These are phyloP conservation scores for Meyerozyma sp. DNA, from an alignment of 1,139 yeast species.

Conservation along the genomic window DNA sequence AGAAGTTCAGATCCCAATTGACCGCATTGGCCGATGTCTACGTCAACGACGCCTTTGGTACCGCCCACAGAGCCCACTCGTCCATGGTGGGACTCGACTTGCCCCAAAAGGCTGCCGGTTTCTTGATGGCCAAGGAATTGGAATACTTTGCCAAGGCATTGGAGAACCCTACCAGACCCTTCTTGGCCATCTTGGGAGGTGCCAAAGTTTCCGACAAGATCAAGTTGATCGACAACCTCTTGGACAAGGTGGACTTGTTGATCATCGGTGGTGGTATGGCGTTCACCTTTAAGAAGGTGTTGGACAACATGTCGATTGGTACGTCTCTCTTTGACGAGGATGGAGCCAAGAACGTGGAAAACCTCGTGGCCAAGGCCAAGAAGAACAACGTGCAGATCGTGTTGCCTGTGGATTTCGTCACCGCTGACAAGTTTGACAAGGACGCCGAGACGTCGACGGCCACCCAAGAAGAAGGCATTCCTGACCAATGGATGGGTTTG, in stretches of 20 bases:
- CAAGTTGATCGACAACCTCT: slow-evolving; percentile 92
- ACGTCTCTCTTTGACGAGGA: slow-evolving; percentile 84
- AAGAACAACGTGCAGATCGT: slow-evolving; percentile 86
- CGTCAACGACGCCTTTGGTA: slow-evolving; percentile 96
- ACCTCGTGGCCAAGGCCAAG: slow-evolving; percentile 90
- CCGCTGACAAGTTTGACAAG: slow-evolving; percentile 88
- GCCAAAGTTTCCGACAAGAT: slow-evolving; percentile 98
- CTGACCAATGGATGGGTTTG: slow-evolving; percentile 91
- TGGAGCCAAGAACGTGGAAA: slow-evolving; percentile 89
- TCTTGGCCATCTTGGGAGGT: slow-evolving; percentile 96
- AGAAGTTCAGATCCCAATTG: slow-evolving; percentile 78
- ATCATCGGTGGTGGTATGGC: slow-evolving; percentile 99
- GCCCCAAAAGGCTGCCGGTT: slow-evolving; percentile 94
- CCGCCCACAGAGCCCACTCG: slow-evolving; percentile 99
- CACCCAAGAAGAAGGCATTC: slow-evolving; percentile 82
- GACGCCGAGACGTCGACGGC: slow-evolving; percentile 82
- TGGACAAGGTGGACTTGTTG: slow-evolving; percentile 87
- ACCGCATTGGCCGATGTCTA: slow-evolving; percentile 91
- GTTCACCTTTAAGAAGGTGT: slow-evolving; percentile 92
- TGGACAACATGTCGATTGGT: slow-evolving; percentile 82
- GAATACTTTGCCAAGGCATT: slow-evolving; percentile 95
- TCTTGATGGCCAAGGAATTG: slow-evolving; percentile 94
- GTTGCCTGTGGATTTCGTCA: slow-evolving; percentile 88
- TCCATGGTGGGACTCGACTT: slow-evolving; percentile 95
- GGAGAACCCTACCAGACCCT: slow-evolving; percentile 95